phyloP scores from a whole-genome alignment of 345 rosid genomes.

The Carallia brachiata region DNA sequence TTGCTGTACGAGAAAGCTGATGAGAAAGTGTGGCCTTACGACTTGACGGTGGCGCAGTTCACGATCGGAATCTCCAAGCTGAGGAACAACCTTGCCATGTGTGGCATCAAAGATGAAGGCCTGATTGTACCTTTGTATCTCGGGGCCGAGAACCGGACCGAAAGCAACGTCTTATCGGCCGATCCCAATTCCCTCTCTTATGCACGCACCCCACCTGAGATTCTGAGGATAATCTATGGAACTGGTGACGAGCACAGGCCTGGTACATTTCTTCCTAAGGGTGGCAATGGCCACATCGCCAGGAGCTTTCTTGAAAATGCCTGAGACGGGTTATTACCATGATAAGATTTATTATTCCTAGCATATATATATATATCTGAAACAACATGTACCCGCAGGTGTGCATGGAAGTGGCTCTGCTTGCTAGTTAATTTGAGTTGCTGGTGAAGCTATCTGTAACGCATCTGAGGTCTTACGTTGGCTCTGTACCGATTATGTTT shows the following conservation, averaged over 20 bases:
- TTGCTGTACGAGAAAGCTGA: conserved; percentile 41
- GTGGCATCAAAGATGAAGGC: conserved; percentile 55
- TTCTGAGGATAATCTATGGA: conserved; percentile 5
- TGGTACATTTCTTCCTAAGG: background rate
- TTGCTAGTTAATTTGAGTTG: no score
- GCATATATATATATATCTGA: background rate
- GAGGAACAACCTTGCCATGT: conserved; percentile 36
- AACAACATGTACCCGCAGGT: background rate
- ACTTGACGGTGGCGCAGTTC: conserved; percentile 38
- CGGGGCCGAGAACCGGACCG: conserved; percentile 38
- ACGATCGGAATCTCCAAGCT: conserved; percentile 31
- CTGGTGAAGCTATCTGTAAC: no score
- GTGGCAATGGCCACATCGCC: conserved; percentile 6
- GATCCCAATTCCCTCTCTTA: conserved; percentile 27
- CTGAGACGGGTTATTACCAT: background rate
- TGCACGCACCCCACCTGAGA: conserved; percentile 2
- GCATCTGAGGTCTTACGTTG: no score
- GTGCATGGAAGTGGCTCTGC: no score
- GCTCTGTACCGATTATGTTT: no score
- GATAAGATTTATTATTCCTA: background rate
- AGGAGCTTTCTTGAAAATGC: background rate
- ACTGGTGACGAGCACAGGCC: conserved; percentile 2
- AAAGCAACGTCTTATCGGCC: conserved; percentile 37
- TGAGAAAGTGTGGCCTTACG: conserved; percentile 30
- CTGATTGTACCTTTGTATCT: conserved; percentile 35